Base-by-base conservation (phyloP, 495 filamentous ascomycete genomes). In the Penicillium antarcticum region DNA sequence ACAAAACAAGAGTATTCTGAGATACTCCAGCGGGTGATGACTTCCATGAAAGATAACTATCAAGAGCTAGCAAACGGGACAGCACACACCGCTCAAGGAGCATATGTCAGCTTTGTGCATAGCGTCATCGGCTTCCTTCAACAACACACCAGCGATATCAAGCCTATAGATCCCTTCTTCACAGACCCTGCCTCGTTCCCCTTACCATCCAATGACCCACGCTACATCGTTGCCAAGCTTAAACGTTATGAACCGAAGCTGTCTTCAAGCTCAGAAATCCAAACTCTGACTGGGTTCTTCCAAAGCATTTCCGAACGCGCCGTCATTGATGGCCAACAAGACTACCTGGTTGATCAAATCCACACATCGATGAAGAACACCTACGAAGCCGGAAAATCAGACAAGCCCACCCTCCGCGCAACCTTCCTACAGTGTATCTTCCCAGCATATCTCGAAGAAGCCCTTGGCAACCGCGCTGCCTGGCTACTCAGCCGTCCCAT, bases 91-190 rank as follows among this genome's bases (percentile, higher is more conserved):
- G 67, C 63, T 9, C 70, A 73, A 41, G 78, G 82, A n/a, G 71
- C 75, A 7, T 89, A 88, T 64, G 80, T 87, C 13, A 71, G 77
- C 17, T 88, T 89, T 56, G 83, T 87, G 12, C 86, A 89, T 35
- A 61, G 68, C 6, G 69, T 89, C 12, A 76, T 89, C 11, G 73
- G 79, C 44, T 79, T 80, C 52, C 60, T 89, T 19, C 83, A 88
- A 57, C 83, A 89, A 55, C 76, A 88, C 52, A 82, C 80, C 9
- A 69, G 76, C 37, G 78, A 84, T 41, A 84, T 89, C 21, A 78
- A 77, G 53, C 70, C 73, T 0, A 76, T 89, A 39, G 82, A 87
- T 51, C 61, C 64, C 3, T 89, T 85, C 73, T 89, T 89, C 69
- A 87, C 80, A 2, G 79, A 89, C 50, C 80, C 82, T 8, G 61